These are phyloP conservation scores for Emergomyces africanus DNA, from an alignment of 2,329 filamentous ascomycete genomes.

Conservation along the genomic window DNA sequence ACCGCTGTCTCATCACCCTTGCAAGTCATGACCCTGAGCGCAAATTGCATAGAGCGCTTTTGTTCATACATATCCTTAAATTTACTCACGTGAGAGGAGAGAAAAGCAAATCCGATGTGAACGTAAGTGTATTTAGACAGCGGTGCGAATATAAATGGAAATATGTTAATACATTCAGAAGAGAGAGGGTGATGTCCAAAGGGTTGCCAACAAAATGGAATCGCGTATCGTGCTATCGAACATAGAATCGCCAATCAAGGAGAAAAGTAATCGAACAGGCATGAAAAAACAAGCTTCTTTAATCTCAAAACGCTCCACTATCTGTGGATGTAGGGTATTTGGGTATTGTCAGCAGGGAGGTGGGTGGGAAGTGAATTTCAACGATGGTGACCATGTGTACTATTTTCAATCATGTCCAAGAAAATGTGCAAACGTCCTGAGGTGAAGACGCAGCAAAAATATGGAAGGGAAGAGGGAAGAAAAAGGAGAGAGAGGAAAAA, in stretches of 20 bases:
- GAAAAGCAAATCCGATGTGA: background rate
- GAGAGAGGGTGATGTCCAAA: background rate
- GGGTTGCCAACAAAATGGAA: background rate
- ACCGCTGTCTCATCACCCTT: no score
- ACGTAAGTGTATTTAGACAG: background rate
- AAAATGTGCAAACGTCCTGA: slow-evolving; percentile 1
- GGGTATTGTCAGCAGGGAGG: background rate
- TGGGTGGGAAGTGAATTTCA: slow-evolving; percentile 4
- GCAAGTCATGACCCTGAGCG: background rate
- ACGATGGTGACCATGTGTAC: background rate
- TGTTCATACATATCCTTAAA: background rate
- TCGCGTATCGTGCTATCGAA: background rate
- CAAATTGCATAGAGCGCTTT: background rate
- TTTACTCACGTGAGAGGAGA: background rate
- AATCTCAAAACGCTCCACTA: background rate
- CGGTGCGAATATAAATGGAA: background rate
- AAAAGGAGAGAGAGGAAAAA: slow-evolving; percentile 2
- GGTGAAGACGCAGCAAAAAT: slow-evolving; percentile 11
- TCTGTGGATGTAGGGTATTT: background rate
- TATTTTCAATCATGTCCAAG: slow-evolving; percentile 1
- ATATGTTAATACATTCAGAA: background rate
- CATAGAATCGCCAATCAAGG: background rate
- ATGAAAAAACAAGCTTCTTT: background rate
- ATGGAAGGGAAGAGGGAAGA: slow-evolving; percentile 13
- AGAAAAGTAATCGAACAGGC: background rate